Evolutionary conservation across 495 filamentous ascomycete genomes (phyloP), one percentile per base, ranked within the genome.

Genomic region (Haplographium delicatum): DNA sequence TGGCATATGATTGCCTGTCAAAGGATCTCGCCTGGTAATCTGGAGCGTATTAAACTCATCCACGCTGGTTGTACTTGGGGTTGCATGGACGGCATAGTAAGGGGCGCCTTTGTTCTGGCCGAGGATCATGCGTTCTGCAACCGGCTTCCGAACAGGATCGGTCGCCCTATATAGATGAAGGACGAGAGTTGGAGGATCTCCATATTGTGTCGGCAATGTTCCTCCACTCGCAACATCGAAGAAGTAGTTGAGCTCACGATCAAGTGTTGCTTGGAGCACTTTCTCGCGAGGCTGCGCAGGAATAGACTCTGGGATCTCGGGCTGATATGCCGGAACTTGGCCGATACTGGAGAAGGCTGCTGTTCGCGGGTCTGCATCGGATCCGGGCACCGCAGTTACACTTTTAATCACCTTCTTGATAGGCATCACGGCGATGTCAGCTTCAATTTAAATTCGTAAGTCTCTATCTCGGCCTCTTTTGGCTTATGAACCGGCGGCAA

Each of bases 181-280:
- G 20, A 51, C 49, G 5, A 51, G 27, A 19, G 38, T 30, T 3
- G 49, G 20, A n/a, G 49, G 7, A 20, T 44, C 27, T n/a, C 39
- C 30, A 35, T 44, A 43, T 11, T 22, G 34, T 16, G 49, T 39
- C 22, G 46, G 46, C 3, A 34, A 31, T 26, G 18, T 24, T 3
- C 4, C 18, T 18, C 20, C 23, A 3, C 18, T n/a, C 20, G 46
- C 34, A 24, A 49, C 18, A 16, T 37, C 40, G 46, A 49, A 49
- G 33, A 49, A 49, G 33, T 49, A 40, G 33, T 40, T 49, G 9
- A 49, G 46, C n/a, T 49, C 46, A n/a, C 46, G 31, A 18, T 31
- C 40, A 34, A 31, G 38, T 11, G 9, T 49, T 25, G 33, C 23
- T 3, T 31, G 34, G n/a, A 49, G 20, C 15, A 31, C 23, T 3